Evolutionary conservation across 768 basidiomycete species (phyloP).

Genomic region (Suillus weaverae): DNA sequence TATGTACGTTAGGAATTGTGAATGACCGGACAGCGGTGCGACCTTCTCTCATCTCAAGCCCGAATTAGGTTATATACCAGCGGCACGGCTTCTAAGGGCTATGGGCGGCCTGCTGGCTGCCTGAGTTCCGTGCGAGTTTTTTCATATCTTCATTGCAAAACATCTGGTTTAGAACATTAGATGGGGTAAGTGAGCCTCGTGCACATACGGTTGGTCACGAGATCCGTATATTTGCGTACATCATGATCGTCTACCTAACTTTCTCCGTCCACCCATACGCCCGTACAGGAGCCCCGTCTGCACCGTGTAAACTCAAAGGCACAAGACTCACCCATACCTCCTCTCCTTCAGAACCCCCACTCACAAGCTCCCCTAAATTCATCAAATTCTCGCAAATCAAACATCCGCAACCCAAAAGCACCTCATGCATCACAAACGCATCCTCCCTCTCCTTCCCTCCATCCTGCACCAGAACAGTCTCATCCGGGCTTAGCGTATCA

Average conservation of each 20-base stretch:
- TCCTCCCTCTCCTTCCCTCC: slow-evolving; percentile 10
- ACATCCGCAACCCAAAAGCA: slow-evolving; percentile 58
- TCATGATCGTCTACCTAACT: neutral
- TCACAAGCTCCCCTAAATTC: slow-evolving; percentile 45
- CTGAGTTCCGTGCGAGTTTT: neutral
- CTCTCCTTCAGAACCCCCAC: slow-evolving; percentile 10
- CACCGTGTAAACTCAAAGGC: slow-evolving; percentile 56
- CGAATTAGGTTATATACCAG: neutral
- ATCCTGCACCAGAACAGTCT: slow-evolving; percentile 37
- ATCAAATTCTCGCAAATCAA: slow-evolving; percentile 73
- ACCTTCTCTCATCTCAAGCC: too few relatives aligned
- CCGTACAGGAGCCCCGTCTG: slow-evolving; percentile 72
- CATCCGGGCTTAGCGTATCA: slow-evolving; percentile 69
- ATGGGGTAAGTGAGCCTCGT: neutral
- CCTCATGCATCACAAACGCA: slow-evolving; percentile 55
- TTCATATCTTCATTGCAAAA: neutral
- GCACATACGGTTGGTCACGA: neutral
- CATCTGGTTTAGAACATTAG: neutral
- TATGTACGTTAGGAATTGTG: neutral
- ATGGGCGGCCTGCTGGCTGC: neutral
- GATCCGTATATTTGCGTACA: neutral
- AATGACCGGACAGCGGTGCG: neutral
- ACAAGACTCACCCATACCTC: slow-evolving; percentile 52
- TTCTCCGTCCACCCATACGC: slow-evolving; percentile 55
- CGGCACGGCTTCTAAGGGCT: neutral